Evolutionary conservation across 495 filamentous ascomycete species (phyloP).

Genomic region (Cudoniella acicularis): DNA sequence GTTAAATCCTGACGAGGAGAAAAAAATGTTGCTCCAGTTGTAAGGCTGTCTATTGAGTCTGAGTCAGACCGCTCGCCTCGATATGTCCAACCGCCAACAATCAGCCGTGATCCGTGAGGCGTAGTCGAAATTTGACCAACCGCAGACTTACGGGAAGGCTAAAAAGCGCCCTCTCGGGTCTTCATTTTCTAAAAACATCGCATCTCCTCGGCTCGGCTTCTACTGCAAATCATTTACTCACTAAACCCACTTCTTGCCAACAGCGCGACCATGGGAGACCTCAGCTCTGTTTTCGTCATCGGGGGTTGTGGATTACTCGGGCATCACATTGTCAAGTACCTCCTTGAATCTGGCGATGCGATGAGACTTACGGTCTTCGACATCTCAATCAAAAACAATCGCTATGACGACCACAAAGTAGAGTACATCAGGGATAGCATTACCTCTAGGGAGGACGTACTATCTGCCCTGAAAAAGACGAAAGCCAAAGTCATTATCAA

Average conservation of each 20-base stretch:
- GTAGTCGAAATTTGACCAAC: no score
- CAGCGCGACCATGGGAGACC: not conserved
- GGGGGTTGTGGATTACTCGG: slow-evolving; percentile 69
- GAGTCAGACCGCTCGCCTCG: no score
- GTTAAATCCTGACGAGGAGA: no score
- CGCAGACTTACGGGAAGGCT: no score
- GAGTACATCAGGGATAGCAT: slow-evolving; percentile 86
- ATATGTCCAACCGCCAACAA: no score
- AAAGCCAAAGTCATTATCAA: slow-evolving; percentile 85
- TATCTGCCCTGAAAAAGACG: slow-evolving; percentile 57
- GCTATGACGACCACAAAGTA: slow-evolving; percentile 48
- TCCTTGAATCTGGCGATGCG: slow-evolving; percentile 49
- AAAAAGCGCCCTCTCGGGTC: no score
- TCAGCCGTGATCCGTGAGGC: no score
- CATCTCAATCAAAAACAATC: slow-evolving; percentile 68
- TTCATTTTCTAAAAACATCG: no score
- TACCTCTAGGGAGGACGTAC: slow-evolving; percentile 63
- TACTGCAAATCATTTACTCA: no score
- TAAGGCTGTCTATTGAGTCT: no score
- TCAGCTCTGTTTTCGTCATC: slow-evolving; percentile 44
- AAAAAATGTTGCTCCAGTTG: no score
- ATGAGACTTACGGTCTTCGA: slow-evolving; percentile 74
- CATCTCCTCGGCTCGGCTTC: no score
- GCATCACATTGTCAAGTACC: slow-evolving; percentile 56
- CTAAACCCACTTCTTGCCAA: not conserved